Percentiles rank a stretch among this genome's conserved stretches.
Conservation (phyloP, 352 stramenopile species). For the Hyaloperonospora brassicae region DNA sequence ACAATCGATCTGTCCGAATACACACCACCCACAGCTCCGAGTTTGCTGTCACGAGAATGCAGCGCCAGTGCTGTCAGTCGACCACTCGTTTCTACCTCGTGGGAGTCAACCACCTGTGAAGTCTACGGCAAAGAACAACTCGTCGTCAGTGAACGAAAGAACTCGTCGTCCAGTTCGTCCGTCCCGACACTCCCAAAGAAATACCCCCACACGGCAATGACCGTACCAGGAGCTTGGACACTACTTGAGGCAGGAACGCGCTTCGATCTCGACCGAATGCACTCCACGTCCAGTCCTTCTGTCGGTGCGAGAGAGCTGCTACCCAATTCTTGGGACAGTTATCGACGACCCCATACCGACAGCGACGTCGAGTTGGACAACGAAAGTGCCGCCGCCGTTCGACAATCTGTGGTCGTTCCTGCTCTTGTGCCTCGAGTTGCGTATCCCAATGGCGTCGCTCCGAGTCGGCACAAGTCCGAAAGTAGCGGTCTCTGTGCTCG, state of each 20-base stretch:
- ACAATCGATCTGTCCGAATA: neutral
- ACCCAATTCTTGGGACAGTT: constrained; percentile 19
- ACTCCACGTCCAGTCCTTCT: constrained; percentile 33
- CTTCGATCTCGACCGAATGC: constrained; percentile 16
- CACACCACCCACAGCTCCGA: constrained; percentile 36
- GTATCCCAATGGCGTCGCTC: constrained; percentile 9
- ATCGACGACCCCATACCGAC: neutral
- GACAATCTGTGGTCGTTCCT: neutral
- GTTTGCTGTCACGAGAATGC: constrained; percentile 16
- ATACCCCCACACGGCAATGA: neutral
- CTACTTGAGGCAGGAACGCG: constrained; percentile 24
- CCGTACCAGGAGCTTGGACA: constrained; percentile 24
- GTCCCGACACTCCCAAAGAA: neutral
- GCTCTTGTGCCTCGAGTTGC: constrained; percentile 16
- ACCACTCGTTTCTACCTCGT: constrained; percentile 10
- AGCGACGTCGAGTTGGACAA: constrained; percentile 12
- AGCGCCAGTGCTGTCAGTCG: constrained; percentile 32
- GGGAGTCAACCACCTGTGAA: constrained; percentile 23
- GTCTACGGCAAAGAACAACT: constrained; percentile 9
- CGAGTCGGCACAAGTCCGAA: constrained; percentile 21
- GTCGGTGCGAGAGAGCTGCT: constrained; percentile 24
- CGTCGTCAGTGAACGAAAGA: neutral
- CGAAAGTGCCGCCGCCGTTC: neutral
- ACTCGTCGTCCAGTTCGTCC: neutral
- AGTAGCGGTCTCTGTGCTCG: constrained; percentile 40